These are phyloP conservation scores for Corylus avellana DNA, from an alignment of 306 rosid genomes.

Conservation along the genomic window DNA sequence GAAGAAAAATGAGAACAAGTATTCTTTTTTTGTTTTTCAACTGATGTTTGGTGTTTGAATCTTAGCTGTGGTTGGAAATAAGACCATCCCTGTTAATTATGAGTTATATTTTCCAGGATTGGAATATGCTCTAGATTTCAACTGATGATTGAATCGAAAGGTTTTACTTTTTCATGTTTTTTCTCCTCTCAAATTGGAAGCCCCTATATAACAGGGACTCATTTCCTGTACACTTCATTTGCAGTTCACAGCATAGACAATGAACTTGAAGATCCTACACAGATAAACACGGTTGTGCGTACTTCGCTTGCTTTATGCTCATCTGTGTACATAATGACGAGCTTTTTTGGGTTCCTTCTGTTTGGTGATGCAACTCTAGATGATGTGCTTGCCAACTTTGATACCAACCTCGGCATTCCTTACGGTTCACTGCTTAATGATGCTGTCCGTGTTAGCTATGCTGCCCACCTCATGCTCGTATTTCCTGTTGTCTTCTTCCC, in stretches of 20 bases:
- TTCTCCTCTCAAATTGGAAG: background rate
- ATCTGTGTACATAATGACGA: conserved; percentile 73
- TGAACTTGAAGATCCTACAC: conserved; percentile 73
- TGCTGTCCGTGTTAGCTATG: conserved; percentile 78
- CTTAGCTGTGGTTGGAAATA: background rate
- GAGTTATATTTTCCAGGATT: background rate
- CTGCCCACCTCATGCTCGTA: conserved; percentile 90
- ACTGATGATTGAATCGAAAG: background rate
- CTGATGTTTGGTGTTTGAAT: background rate
- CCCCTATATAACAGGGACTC: conserved; percentile 3
- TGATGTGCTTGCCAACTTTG: conserved; percentile 88
- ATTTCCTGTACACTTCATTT: conserved; percentile 31
- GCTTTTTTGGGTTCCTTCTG: conserved; percentile 89
- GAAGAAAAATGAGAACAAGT: background rate
- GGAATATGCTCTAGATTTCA: background rate
- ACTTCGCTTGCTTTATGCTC: conserved; percentile 70
- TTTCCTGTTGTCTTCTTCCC: conserved; percentile 82
- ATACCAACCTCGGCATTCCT: conserved; percentile 79
- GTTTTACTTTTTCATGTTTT: background rate
- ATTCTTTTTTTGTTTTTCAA: background rate
- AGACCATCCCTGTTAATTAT: background rate
- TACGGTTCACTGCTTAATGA: conserved; percentile 67
- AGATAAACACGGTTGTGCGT: conserved; percentile 65
- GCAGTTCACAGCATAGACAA: conserved; percentile 82
- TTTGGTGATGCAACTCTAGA: conserved; percentile 83